phyloP scores from a whole-genome alignment of 2,329 filamentous ascomycete genomes.

The Neodidymelliopsis sp. region DNA sequence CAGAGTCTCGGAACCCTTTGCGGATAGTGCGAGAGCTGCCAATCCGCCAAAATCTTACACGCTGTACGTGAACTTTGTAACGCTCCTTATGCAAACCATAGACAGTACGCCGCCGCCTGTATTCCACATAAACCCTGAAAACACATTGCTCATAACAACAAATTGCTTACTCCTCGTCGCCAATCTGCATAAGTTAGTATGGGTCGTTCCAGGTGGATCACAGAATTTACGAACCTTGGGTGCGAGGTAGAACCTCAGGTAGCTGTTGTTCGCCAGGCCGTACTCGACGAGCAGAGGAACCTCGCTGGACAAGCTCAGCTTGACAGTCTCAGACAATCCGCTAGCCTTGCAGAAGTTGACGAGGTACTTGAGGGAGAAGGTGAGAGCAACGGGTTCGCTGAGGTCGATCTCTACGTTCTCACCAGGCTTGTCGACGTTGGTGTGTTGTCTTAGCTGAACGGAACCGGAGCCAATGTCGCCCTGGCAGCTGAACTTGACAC shows the following conservation, averaged over 20 bases:
- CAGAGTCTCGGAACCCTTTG: slow-evolving; percentile 21
- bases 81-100: slow-evolving; percentile 33
- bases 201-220: neutral
- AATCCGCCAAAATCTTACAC: slow-evolving; percentile 16
- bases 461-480: slow-evolving; percentile 97
- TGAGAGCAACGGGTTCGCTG: slow-evolving; percentile 89
- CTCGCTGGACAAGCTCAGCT: slow-evolving; percentile 93
- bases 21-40: slow-evolving; percentile 27
- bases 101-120: slow-evolving; percentile 36
- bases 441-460: slow-evolving; percentile 88
- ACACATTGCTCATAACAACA: slow-evolving; percentile 35
- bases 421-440: slow-evolving; percentile 86
- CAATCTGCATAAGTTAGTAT: slow-evolving; percentile 66
- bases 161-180: slow-evolving; percentile 65
- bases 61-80: slow-evolving; percentile 1
- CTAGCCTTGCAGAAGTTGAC: slow-evolving; percentile 99
- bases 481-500: slow-evolving; percentile 90
- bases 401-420: slow-evolving; percentile 89
- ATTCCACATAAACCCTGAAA: slow-evolving; percentile 34
- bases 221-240: slow-evolving; percentile 76
- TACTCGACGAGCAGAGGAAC: slow-evolving; percentile 97
- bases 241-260: slow-evolving; percentile 95
- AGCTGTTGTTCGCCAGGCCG: slow-evolving; percentile 80
- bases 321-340: slow-evolving; percentile 80
- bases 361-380: slow-evolving; percentile 98